Evolutionary conservation across 1,284 basidiomycete species (phyloP), one percentile per base, ranked within the genome.

Genomic region (Apiotrichum siamense): DNA sequence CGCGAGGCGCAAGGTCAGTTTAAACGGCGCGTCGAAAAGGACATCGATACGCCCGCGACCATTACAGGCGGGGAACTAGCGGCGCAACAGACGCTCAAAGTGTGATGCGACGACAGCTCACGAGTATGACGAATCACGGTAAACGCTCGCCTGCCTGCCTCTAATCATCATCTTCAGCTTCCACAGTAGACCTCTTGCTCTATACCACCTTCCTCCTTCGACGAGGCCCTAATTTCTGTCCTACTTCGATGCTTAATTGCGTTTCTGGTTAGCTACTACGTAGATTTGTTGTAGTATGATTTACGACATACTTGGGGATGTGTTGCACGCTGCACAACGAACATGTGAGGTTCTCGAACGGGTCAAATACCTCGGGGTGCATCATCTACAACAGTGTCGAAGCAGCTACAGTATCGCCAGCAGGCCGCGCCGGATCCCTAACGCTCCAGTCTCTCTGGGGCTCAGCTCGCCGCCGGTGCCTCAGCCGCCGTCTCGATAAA

Each of bases 401-500:
- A 31, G 38, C 38, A 10, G 38, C 41, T 32, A 43, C 27, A 43
- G 39, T 38, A 23, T 23, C n/a, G 11, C n/a, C n/a, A n/a, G 4
- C 37, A 23, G 21, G 4, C 5, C 17, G 21, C 23, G 4, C 18
- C 20, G 18, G 7, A 4, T 15, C 23, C 4, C 4, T 9, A 21
- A 24, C 15, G 6, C n/a, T 5, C 5, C 35, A 18, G n/a, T 7
- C n/a, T 5, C 21, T 3, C n/a, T 5, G 5, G 9, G 35, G 5
- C 18, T 12, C 3, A 43, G 27, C 41, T 43, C 11, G 41, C 41
- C 10, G 41, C 41, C 9, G 44, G 44, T 42, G 50, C 37, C 43
- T 49, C 55, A 2, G 55, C 55, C 4, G 55, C 51, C 21, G 55
- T 57, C 38, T 57, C 55, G 43, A 57, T 53, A 49, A 75, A 75